These are phyloP conservation scores for Warburgia ugandensis DNA, from an alignment of 164 flowering plant species.

Conservation along the genomic window DNA sequence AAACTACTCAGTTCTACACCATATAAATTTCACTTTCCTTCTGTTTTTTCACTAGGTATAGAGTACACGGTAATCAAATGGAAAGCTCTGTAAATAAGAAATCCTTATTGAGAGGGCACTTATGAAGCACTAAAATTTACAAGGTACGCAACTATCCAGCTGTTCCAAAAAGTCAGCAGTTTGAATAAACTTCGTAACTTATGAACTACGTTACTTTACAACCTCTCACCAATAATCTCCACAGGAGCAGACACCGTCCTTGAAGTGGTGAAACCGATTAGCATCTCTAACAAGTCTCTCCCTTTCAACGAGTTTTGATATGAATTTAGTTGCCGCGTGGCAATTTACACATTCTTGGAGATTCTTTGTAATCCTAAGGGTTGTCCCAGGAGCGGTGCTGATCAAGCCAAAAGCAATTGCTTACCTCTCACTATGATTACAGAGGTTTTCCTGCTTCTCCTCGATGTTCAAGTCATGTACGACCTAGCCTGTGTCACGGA, in stretches of 20 bases:
- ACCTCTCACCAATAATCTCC: constrained; percentile 21
- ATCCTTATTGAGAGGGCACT: no score
- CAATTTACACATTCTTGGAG: constrained; percentile 31
- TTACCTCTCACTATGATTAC: constrained; percentile 28
- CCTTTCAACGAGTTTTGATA: constrained; percentile 26
- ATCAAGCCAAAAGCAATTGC: constrained; percentile 30
- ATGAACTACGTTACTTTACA: no score
- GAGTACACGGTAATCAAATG: no score
- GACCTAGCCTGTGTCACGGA: constrained; percentile 20
- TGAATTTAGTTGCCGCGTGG: constrained; percentile 25
- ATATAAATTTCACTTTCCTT: no score
- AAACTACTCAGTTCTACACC: no score
- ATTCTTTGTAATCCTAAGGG: constrained; percentile 27
- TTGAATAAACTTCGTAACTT: neutral
- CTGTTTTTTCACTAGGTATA: no score
- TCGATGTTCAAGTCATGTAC: constrained; percentile 25
- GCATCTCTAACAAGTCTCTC: constrained; percentile 26
- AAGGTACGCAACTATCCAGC: no score
- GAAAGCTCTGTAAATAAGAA: no score
- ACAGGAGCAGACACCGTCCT: constrained; percentile 27
- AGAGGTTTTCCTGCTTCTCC: constrained; percentile 25
- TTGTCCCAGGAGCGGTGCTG: constrained; percentile 23
- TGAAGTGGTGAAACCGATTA: constrained; percentile 27
- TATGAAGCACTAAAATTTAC: no score
- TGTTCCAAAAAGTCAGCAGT: neutral